These are phyloP conservation scores for Gomphus sp. DNA, from an alignment of 1,284 basidiomycete species.

Conservation along the genomic window DNA sequence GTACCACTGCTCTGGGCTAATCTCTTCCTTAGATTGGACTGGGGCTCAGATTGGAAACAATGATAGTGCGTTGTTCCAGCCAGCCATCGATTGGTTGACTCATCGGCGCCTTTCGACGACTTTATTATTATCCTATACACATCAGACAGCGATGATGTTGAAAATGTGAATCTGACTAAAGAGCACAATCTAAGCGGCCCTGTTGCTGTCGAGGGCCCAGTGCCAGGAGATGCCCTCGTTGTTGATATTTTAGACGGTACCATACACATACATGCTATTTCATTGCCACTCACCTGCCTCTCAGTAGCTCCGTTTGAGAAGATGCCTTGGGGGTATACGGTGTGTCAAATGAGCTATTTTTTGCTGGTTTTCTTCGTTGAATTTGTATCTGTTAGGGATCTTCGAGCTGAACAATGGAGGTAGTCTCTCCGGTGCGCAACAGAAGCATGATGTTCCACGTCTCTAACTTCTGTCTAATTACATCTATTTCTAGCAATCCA, in stretches of 20 bases:
- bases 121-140: background rate
- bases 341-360: conserved; percentile 20
- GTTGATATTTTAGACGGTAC: conserved; percentile 66
- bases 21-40: conserved; percentile 50
- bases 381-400: conserved; percentile 38
- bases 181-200: conserved; percentile 72
- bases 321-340: conserved; percentile 78
- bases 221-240: conserved; percentile 72
- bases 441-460: background rate
- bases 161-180: conserved; percentile 53
- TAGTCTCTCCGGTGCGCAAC: conserved; percentile 58
- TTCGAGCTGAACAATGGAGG: conserved; percentile 70
- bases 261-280: conserved; percentile 3
- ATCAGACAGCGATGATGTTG: conserved; percentile 58
- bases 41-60: conserved; percentile 71
- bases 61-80: conserved; percentile 38
- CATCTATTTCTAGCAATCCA: conserved; percentile 31
- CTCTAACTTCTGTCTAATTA: background rate
- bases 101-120: background rate
- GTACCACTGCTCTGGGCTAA: background rate
- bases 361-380: conserved; percentile 8
- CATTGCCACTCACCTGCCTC: background rate
- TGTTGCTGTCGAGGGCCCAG: conserved; percentile 62
- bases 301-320: conserved; percentile 62
- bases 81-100: background rate